Percentiles rank a stretch among this genome's conserved stretches.
phyloP scores from a whole-genome alignment of 306 rosid genomes.

The Quillaja saponaria region DNA sequence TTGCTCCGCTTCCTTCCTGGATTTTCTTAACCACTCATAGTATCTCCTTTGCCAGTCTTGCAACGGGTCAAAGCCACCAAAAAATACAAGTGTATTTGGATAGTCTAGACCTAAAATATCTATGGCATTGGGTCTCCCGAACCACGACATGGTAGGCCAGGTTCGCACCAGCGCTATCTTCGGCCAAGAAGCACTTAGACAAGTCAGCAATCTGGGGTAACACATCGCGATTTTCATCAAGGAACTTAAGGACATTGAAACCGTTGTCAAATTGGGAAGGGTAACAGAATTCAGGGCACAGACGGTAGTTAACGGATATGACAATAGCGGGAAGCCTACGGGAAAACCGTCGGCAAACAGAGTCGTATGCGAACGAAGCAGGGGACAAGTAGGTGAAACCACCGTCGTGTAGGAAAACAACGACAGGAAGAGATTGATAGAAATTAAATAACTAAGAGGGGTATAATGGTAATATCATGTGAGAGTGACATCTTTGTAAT shows the following conservation, averaged over 20 bases:
- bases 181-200: constrained; percentile 56
- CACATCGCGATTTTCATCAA: constrained; percentile 28
- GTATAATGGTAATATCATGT: too few species aligned
- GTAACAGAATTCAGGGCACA: constrained; percentile 56
- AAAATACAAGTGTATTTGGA: constrained; percentile 61
- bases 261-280: constrained; percentile 83
- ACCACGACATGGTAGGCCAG: constrained; percentile 64
- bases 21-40: constrained; percentile 53
- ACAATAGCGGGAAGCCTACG: constrained; percentile 44
- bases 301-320: constrained; percentile 75
- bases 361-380: constrained; percentile 38
- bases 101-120: constrained; percentile 22
- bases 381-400: constrained; percentile 60
- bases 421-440: constrained; percentile 34
- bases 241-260: constrained; percentile 42
- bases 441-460: too few species aligned
- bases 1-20: constrained; percentile 47
- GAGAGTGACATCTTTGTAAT: too few species aligned
- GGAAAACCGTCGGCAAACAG: constrained; percentile 52
- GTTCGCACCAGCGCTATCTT: constrained; percentile 87
- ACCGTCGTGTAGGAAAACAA: constrained; percentile 67
- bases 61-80: constrained; percentile 72
- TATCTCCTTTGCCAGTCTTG: constrained; percentile 75
- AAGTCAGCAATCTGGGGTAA: constrained; percentile 55
- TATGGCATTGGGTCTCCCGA: constrained; percentile 27